Evolutionary conservation across 257 asterid species (phyloP).

Genomic region (Pogostemon cablin): DNA sequence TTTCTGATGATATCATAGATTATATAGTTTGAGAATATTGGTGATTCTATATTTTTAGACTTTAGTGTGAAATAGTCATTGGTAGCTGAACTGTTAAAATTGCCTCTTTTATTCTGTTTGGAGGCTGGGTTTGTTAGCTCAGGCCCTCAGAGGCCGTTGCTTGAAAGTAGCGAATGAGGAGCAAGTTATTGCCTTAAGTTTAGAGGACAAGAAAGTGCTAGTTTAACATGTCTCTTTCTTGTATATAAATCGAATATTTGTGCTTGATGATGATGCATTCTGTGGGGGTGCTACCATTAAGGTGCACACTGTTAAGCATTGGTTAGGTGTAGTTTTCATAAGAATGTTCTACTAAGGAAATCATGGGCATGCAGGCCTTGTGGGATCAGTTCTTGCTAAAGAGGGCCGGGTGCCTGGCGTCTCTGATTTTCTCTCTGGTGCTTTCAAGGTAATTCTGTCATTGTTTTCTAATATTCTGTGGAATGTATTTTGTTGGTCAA

Average conservation of each 20-base stretch:
- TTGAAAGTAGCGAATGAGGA: constrained; percentile 10
- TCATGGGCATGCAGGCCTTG: constrained; percentile 59
- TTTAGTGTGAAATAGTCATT: neutral
- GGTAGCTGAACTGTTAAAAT: constrained; percentile 1
- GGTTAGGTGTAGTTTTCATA: neutral
- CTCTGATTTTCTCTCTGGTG: constrained; percentile 68
- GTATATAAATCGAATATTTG: neutral
- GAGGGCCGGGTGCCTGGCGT: constrained; percentile 64
- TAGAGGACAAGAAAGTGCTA: neutral
- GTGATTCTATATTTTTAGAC: neutral
- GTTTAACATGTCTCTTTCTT: neutral
- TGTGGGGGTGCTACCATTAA: neutral
- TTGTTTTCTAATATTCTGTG: constrained; percentile 9
- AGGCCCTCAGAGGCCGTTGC: neutral
- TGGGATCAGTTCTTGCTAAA: constrained; percentile 78
- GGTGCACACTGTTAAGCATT: constrained; percentile 8
- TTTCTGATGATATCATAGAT: neutral
- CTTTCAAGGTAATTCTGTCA: constrained; percentile 62
- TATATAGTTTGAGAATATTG: neutral
- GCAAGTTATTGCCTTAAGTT: neutral
- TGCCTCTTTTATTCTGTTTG: neutral
- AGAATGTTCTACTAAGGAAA: constrained; percentile 20
- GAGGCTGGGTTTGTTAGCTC: neutral
- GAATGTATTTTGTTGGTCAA: neutral
- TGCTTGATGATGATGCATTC: constrained; percentile 24